phyloP scores from a whole-genome alignment of 148 eudicot genomes.

The Cornus controversa region DNA sequence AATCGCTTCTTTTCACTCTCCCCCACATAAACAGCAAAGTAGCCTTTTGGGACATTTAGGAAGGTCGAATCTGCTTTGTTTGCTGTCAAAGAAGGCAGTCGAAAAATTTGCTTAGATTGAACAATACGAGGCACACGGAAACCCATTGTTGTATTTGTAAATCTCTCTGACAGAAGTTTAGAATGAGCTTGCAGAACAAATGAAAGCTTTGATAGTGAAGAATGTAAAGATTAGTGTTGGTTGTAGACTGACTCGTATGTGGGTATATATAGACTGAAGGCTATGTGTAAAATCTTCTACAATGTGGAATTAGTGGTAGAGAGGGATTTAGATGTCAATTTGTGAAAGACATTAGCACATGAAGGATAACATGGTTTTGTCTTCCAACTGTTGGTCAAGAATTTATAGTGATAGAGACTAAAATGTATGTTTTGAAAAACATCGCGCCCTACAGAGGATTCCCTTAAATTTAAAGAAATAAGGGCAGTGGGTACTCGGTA shows the following conservation, averaged over 20 bases:
- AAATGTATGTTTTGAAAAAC: background rate
- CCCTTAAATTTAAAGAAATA: too few species aligned
- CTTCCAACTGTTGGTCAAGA: background rate
- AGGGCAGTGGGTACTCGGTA: too few species aligned
- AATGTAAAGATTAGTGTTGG: background rate
- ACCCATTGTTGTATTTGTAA: constrained; percentile 2
- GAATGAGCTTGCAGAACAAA: background rate
- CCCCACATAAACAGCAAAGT: background rate
- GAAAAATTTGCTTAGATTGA: background rate
- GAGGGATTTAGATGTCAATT: background rate
- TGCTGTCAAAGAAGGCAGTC: background rate
- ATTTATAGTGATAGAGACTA: background rate
- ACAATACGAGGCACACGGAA: background rate
- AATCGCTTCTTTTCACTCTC: background rate
- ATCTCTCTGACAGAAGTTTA: too few species aligned
- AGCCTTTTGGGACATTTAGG: background rate
- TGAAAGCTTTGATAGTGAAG: background rate
- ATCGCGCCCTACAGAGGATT: constrained; percentile 6
- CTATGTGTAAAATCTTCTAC: too few species aligned
- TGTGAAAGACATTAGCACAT: background rate
- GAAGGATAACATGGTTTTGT: background rate
- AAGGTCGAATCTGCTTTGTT: background rate
- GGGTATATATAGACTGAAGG: background rate
- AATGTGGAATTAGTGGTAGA: background rate
- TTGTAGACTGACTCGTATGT: background rate